Conservation (phyloP, 2,329 filamentous ascomycete genomes). For the Didymella arachidicola region DNA sequence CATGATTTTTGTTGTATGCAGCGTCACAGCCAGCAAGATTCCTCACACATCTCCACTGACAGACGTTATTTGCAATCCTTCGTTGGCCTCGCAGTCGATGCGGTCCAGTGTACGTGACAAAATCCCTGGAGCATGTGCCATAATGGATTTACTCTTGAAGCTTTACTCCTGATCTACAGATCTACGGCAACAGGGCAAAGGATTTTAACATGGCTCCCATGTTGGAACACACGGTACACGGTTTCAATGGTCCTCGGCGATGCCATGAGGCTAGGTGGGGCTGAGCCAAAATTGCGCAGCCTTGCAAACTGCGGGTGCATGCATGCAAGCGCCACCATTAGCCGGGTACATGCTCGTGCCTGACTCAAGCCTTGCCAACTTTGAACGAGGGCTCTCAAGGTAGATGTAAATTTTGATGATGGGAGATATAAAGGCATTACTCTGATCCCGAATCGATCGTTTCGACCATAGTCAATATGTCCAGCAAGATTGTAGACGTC, state of each 20-base stretch:
- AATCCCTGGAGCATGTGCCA: background rate
- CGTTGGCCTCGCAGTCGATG: background rate
- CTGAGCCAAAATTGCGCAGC: background rate
- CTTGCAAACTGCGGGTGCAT: background rate
- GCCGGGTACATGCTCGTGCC: background rate
- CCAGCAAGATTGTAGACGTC: background rate
- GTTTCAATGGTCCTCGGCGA: background rate
- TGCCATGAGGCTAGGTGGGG: background rate
- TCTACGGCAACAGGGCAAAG: background rate
- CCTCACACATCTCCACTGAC: background rate
- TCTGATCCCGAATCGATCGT: background rate
- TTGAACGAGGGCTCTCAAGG: background rate
- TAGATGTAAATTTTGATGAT: background rate
- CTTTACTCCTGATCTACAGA: background rate
- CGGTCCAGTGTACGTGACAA: background rate
- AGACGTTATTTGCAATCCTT: background rate
- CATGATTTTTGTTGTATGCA: background rate
- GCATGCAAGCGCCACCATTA: constrained; percentile 4
- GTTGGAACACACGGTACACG: background rate
- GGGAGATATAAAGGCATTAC: background rate
- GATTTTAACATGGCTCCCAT: background rate
- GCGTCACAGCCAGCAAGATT: background rate
- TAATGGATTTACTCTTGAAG: background rate
- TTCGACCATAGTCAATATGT: background rate
- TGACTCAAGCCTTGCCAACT: background rate